Evolutionary conservation across 2,329 filamentous ascomycete species (phyloP), one percentile per base, ranked within the genome.

Genomic region (Trichoderma semiorbis): DNA sequence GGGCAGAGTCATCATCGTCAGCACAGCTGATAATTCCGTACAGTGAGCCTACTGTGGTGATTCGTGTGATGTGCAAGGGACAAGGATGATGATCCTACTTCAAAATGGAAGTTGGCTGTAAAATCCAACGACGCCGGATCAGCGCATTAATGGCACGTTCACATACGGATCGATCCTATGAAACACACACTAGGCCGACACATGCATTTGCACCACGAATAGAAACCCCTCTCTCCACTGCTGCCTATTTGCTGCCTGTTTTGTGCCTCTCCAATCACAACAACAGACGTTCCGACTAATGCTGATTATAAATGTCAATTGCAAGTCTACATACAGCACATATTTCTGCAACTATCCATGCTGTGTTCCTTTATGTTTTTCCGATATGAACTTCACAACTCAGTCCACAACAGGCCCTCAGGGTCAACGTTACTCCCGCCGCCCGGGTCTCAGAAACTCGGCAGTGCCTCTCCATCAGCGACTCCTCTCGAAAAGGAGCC

Each of bases 401-500:
- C 43, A n/a, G n/a, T 21, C 43, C 5, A 50, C 43, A 50, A 50
- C 18, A 50, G 43, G 43, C n/a, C 43, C 43, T 21, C 43, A 50
- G 43, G 5, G 43, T 50, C 43, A 50, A 1, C 43, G n/a, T 12
- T 50, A 21, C n/a, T 50, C 43, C 5, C 43, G 43, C 43, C 43
- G 43, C n/a, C 43, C 43, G 10, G 43, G 43, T 21, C 43, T 50
- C 43, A 50, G 43, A 50, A 50, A 50, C 43, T 50, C 43, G 1
- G 43, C n/a, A 50, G 43, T 21, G 43, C 60, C 61, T 12, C 70
- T 72, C 5, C 64, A 72, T 11, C 60, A 68, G 36, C 70, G n/a
- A 24, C 43, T 72, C 16, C 43, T 70, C 32, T 32, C 43, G 12
- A 47, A 53, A 30, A 50, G 63, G 10, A 53, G n/a, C 26, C 36